Evolutionary conservation across 2,329 filamentous ascomycete species (phyloP).

Genomic region (Colletotrichum ledebouriae): DNA sequence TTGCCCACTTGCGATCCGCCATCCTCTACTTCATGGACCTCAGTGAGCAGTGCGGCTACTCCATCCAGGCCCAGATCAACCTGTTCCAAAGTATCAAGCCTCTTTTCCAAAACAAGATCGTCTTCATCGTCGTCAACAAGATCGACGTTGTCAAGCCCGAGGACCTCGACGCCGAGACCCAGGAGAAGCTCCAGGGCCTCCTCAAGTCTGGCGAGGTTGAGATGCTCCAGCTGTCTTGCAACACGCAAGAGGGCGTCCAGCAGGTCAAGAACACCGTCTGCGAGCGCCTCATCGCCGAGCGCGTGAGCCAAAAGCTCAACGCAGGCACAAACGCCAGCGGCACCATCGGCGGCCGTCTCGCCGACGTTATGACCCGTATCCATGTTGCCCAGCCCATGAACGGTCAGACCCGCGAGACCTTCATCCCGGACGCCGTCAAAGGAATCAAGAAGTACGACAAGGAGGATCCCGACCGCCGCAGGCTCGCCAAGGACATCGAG

Average conservation of each 20-base stretch:
- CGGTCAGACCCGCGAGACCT: constrained; percentile 82
- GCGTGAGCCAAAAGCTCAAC: constrained; percentile 96
- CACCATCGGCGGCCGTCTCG: constrained; percentile 82
- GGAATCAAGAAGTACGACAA: constrained; percentile 90
- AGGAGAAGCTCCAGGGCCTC: constrained; percentile 82
- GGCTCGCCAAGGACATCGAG: constrained; percentile 87
- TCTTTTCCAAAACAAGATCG: constrained; percentile 93
- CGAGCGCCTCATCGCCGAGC: constrained; percentile 90
- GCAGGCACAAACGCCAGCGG: constrained; percentile 85
- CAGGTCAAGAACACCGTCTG: constrained; percentile 95
- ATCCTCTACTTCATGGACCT: constrained; percentile 99
- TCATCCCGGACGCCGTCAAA: constrained; percentile 89
- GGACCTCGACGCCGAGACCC: constrained; percentile 84
- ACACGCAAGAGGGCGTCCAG: constrained; percentile 93
- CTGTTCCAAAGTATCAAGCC: constrained; percentile 98
- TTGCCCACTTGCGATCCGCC: constrained; percentile 94
- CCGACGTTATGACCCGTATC: constrained; percentile 92
- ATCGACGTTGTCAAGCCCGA: constrained; percentile 92
- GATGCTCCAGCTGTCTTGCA: constrained; percentile 92
- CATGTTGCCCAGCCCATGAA: constrained; percentile 96
- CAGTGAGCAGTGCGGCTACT: constrained; percentile 96
- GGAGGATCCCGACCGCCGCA: constrained; percentile 85
- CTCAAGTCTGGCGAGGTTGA: constrained; percentile 92
- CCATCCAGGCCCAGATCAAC: constrained; percentile 90
- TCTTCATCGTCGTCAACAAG: constrained; percentile 98